These are phyloP conservation scores for Annona squamosa DNA, from an alignment of 164 flowering plant species.

Conservation along the genomic window DNA sequence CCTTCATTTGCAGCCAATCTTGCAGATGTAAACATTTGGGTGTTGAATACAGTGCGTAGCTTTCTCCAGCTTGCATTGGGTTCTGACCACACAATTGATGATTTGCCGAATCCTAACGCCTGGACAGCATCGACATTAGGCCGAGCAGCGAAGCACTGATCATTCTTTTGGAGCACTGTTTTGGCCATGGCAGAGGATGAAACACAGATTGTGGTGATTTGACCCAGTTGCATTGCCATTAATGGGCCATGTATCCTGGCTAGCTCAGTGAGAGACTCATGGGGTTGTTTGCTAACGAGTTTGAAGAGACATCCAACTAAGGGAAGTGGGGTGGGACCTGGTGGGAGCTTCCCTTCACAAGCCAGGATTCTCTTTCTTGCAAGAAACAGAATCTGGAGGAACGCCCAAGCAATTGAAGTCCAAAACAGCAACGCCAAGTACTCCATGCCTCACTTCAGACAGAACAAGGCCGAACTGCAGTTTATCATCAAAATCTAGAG, in stretches of 20 bases:
- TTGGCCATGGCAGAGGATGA: constrained; percentile 15
- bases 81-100: constrained; percentile 16
- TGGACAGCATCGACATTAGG: constrained; percentile 16
- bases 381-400: neutral
- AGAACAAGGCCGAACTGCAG: no score
- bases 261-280: constrained; percentile 15
- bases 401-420: neutral
- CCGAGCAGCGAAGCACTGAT: constrained; percentile 8
- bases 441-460: neutral
- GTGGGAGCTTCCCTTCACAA: neutral
- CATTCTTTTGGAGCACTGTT: constrained; percentile 22
- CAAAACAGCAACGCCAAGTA: neutral
- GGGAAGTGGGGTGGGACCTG: constrained; percentile 2
- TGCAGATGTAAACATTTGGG: constrained; percentile 12
- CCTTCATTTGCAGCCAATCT: constrained; percentile 15
- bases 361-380: neutral
- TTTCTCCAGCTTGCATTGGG: constrained; percentile 10
- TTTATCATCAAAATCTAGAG: no score
- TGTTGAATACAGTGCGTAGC: constrained; percentile 9
- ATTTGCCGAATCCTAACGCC: constrained; percentile 4
- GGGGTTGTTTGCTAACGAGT: constrained; percentile 17
- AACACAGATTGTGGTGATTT: constrained; percentile 9
- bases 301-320: neutral
- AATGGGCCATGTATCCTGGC: constrained; percentile 19
- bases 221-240: constrained; percentile 18